phyloP scores from a whole-genome alignment of 2,329 filamentous ascomycete genomes.

The Clonostachys chloroleuca region DNA sequence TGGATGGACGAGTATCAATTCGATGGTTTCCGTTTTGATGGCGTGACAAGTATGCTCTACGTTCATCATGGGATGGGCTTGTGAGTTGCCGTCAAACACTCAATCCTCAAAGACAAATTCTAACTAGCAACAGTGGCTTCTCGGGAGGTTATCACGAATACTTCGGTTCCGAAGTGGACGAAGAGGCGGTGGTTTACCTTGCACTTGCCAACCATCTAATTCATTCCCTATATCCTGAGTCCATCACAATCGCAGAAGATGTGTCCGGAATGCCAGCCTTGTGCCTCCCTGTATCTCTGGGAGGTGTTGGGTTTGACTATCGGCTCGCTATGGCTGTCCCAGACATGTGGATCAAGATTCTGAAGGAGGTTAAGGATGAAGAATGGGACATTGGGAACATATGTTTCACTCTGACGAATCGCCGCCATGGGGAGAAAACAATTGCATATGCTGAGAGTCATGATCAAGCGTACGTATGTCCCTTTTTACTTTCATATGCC shows the following conservation, averaged over 20 bases:
- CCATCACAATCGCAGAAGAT: constrained; percentile 92
- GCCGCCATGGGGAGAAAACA: constrained; percentile 93
- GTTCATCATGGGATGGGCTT: constrained; percentile 94
- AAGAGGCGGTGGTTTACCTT: constrained; percentile 90
- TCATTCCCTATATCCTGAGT: constrained; percentile 80
- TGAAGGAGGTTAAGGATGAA: constrained; percentile 88
- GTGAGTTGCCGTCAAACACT: constrained; percentile 43
- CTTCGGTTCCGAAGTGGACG: constrained; percentile 83
- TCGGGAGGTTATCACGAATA: constrained; percentile 98
- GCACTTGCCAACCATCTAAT: constrained; percentile 97
- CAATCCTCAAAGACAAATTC: not conserved
- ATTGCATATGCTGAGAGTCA: constrained; percentile 97
- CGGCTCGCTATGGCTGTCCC: constrained; percentile 95
- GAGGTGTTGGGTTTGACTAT: constrained; percentile 96
- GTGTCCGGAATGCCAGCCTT: constrained; percentile 99
- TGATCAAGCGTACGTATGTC: constrained; percentile 79
- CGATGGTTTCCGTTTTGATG: constrained; percentile 96
- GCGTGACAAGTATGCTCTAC: constrained; percentile 98
- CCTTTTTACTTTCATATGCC: constrained; percentile 3
- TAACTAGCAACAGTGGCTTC: constrained; percentile 65
- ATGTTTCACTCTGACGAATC: constrained; percentile 83
- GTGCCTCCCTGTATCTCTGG: constrained; percentile 78
- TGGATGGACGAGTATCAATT: constrained; percentile 99
- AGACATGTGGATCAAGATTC: constrained; percentile 98
- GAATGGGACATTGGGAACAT: constrained; percentile 89